Conservation (phyloP, 345 rosid genomes). For the Ceriops decandra region DNA sequence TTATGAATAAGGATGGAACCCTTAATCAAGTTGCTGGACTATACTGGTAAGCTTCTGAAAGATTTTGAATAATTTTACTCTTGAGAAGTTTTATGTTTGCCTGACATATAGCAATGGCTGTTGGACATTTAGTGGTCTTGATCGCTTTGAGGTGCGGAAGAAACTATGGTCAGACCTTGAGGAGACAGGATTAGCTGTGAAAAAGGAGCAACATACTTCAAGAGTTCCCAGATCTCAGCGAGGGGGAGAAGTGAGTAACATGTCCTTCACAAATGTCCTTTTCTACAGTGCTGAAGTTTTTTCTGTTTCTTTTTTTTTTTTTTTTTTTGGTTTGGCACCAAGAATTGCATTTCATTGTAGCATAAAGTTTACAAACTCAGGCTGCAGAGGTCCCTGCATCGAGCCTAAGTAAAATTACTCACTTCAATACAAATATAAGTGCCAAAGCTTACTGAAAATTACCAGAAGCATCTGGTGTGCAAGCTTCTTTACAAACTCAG, state of each 20-base stretch:
- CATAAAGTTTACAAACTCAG: not conserved
- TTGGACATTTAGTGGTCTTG: slow-evolving; percentile 66
- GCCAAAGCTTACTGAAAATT: too few species aligned
- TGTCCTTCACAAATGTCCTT: slow-evolving; percentile 9
- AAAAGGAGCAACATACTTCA: slow-evolving; percentile 66
- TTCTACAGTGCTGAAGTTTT: too few species aligned
- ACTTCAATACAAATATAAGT: too few species aligned
- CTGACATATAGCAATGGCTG: slow-evolving; percentile 16
- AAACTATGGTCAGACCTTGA: slow-evolving; percentile 91
- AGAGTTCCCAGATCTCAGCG: slow-evolving; percentile 97
- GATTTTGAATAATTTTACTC: slow-evolving; percentile 13
- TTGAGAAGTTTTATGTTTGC: slow-evolving; percentile 10
- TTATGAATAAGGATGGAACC: slow-evolving; percentile 96
- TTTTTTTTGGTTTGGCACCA: too few species aligned
- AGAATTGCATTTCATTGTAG: not conserved
- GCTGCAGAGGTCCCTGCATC: not conserved
- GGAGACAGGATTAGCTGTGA: slow-evolving; percentile 88
- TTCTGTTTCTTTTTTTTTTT: too few species aligned
- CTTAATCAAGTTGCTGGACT: slow-evolving; percentile 94
- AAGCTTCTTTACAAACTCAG: not conserved
- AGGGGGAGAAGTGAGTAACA: slow-evolving; percentile 83
- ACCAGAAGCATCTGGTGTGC: too few species aligned
- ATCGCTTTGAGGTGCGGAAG: slow-evolving; percentile 87
- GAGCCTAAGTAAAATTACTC: too few species aligned
- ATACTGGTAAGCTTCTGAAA: slow-evolving; percentile 49